A percentile compares a stretch with the other conserved stretches of the same genome.
These are phyloP conservation scores for Helicocarpus griseus DNA, from an alignment of 2,329 filamentous ascomycete species.

Conservation along the genomic window DNA sequence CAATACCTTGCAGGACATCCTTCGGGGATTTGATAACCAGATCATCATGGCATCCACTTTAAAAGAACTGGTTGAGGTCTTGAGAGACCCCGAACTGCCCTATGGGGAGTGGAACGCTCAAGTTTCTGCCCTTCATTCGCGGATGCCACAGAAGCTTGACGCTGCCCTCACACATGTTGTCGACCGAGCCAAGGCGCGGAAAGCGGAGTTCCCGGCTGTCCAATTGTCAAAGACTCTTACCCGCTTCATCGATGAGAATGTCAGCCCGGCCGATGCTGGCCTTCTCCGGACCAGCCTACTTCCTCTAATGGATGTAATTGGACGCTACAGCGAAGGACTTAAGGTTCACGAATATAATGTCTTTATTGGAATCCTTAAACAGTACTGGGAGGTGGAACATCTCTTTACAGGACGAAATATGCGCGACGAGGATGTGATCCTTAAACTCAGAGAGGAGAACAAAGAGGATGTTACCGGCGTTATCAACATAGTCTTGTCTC, in stretches of 20 bases:
- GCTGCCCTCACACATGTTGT: slow-evolving; percentile 72
- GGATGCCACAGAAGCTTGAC: slow-evolving; percentile 93
- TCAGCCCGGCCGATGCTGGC: slow-evolving; percentile 61
- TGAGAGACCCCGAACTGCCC: slow-evolving; percentile 80
- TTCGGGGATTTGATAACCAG: slow-evolving; percentile 92
- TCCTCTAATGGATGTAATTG: slow-evolving; percentile 68
- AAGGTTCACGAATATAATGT: slow-evolving; percentile 83
- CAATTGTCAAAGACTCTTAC: slow-evolving; percentile 70
- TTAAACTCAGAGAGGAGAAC: slow-evolving; percentile 90
- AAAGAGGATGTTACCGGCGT: slow-evolving; percentile 83
- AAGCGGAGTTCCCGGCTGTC: slow-evolving; percentile 86
- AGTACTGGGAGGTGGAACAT: slow-evolving; percentile 74
- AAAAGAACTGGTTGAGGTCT: slow-evolving; percentile 79
- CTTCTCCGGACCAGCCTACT: slow-evolving; percentile 62
- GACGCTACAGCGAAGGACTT: slow-evolving; percentile 73
- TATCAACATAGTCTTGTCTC: slow-evolving; percentile 81
- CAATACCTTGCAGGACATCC: slow-evolving; percentile 74
- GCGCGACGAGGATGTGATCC: slow-evolving; percentile 87
- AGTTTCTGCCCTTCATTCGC: slow-evolving; percentile 89
- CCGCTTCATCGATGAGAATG: slow-evolving; percentile 82
- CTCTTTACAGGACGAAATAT: slow-evolving; percentile 76
- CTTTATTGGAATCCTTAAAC: slow-evolving; percentile 66
- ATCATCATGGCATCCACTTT: slow-evolving; percentile 85
- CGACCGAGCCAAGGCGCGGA: slow-evolving; percentile 67
- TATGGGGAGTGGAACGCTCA: slow-evolving; percentile 96